phyloP scores from a whole-genome alignment of 106 monocot genomes.

The Allium cepa region DNA sequence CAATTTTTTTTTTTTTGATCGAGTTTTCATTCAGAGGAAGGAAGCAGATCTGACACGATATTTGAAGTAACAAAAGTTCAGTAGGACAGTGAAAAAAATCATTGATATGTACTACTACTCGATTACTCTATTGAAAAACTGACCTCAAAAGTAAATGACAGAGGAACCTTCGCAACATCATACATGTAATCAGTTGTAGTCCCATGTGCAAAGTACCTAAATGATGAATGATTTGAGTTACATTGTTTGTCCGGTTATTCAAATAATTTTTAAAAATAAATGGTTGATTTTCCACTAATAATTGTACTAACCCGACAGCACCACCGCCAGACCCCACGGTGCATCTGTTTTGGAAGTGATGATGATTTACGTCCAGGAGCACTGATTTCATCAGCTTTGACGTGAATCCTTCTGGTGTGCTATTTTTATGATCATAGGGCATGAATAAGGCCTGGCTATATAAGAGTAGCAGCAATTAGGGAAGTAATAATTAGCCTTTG shows the following conservation, averaged over 20 bases:
- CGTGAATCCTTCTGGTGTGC: conserved; percentile 49
- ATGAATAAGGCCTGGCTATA: conserved; percentile 80
- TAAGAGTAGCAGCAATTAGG: conserved; percentile 9
- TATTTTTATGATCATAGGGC: conserved; percentile 98
- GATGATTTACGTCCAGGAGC: conserved; percentile 63
- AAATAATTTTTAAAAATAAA: background rate
- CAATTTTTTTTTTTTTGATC: too few relatives aligned
- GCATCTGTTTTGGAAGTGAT: conserved; percentile 62
- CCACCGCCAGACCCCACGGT: conserved; percentile 87
- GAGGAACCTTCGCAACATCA: conserved; percentile 70
- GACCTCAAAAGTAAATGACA: conserved; percentile 95
- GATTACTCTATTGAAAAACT: background rate
- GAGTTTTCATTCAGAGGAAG: too few relatives aligned
- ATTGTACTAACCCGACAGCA: conserved; percentile 73
- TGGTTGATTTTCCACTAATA: background rate
- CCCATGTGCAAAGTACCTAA: conserved; percentile 96
- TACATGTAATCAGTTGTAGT: conserved; percentile 96
- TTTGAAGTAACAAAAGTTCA: too few relatives aligned
- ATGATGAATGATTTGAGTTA: background rate
- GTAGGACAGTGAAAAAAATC: too few relatives aligned
- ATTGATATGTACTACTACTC: too few relatives aligned
- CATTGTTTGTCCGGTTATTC: background rate
- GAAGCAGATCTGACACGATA: too few relatives aligned
- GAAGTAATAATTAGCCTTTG: background rate
- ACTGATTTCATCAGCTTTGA: conserved; percentile 55